Base-by-base conservation (phyloP, 306 rosid species). In the Dicorynia guianensis region DNA sequence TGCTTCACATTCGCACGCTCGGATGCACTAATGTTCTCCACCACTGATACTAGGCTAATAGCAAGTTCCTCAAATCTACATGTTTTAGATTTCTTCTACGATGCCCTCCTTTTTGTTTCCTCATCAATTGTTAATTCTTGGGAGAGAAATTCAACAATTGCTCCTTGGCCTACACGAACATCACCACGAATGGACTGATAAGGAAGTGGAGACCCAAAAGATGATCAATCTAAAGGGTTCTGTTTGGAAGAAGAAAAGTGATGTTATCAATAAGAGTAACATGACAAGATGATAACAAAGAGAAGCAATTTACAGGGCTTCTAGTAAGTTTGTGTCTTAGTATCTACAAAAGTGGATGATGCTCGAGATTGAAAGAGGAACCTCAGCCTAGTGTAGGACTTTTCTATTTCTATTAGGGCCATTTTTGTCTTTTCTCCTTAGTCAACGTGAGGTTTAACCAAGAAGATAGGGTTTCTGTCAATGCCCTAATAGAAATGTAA, bases 181-280 rank as follows among this genome's bases (percentile, higher is more conserved):
- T 81, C 76, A 15, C 88, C 88, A 11, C 96, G 55, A 92, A 88
- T n/a, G 97, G 98, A 7, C 98, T 96, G 30, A 94, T 0, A 57
- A 92, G 85, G 79, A 92, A 55, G 92, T 84, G 57, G 98, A 81
- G 57, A 90, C 46, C 98, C 98, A 94, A 44, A 94, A 57, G 72
- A 94, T 77, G 49, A 94, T 65, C 14, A 96, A 94, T 80, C 30
- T n/a, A 50, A 63, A 64, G 57, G 85, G 88, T 42, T 84, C 88
- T 4, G 83, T 74, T 74, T 74, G 73, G 69, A 84, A 1, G 65
- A 69, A 62, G 85, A 84, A 74, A 36, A 84, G 1, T 13, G 83
- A 73, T 53, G 77, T 43, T 30, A 69, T 40, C 34, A 84, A 19
- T 19, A 81, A 35, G 11, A 84, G 5, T 43, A 54, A 68, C 34